A percentile compares a stretch with the other conserved stretches of the same genome.
These are phyloP conservation scores for Plasmodium sp. DNA, from an alignment of 169 alveolate genomes.

Conservation along the genomic window DNA sequence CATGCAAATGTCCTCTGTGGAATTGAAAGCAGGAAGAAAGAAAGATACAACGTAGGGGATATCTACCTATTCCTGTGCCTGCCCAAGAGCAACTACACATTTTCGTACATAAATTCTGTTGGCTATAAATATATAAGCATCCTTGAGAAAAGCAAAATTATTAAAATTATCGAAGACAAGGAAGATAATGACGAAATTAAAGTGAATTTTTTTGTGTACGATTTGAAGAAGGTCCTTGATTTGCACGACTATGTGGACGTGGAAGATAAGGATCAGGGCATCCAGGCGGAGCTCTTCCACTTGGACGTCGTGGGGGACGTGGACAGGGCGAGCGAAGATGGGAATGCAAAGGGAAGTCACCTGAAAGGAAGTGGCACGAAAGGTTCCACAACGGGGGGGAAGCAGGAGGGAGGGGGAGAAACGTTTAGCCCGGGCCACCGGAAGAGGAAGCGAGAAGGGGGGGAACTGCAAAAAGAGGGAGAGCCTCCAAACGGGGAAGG, in stretches of 20 bases:
- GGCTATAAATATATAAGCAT: conserved; percentile 85
- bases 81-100: conserved; percentile 79
- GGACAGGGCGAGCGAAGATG: conserved; percentile 1
- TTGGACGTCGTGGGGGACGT: not conserved
- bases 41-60: conserved; percentile 57
- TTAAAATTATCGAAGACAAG: conserved; percentile 76
- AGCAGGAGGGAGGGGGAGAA: not conserved
- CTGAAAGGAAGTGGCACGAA: not conserved
- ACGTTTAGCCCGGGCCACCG: not conserved
- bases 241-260: conserved; percentile 30
- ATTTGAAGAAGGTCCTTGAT: conserved; percentile 12
- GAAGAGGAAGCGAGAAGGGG: not conserved
- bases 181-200: conserved; percentile 63
- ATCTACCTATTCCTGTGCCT: conserved; percentile 58
- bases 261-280: conserved; percentile 20
- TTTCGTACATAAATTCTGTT: conserved; percentile 77
- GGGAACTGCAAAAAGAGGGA: not conserved
- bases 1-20: conserved; percentile 60
- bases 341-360: not conserved
- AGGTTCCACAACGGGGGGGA: not conserved
- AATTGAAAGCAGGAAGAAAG: conserved; percentile 72
- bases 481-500: not conserved
- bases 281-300: conserved; percentile 14
- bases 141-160: conserved; percentile 81
- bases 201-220: conserved; percentile 43